Percentiles rank a stretch among this genome's conserved stretches.
phyloP scores from a whole-genome alignment of 176 grass and related monocot genomes.

The Puccinellia tenuiflora region DNA sequence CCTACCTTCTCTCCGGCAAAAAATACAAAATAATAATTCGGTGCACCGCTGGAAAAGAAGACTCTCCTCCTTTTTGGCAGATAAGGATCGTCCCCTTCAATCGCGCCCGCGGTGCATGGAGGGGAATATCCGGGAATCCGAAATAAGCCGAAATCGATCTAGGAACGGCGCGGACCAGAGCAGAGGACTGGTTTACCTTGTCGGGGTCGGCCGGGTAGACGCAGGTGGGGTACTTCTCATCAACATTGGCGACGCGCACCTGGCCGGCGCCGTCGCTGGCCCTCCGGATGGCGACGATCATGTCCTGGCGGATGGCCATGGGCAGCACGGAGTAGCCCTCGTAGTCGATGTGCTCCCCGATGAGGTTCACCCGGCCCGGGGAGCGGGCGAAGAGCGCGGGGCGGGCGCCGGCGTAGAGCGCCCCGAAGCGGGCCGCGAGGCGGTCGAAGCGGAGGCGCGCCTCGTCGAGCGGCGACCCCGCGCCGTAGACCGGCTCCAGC shows the following conservation, averaged over 20 bases:
- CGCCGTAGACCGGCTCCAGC: slow-evolving; percentile 68
- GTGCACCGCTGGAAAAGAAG: neutral
- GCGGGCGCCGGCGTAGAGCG: slow-evolving; percentile 39
- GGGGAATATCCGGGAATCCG: neutral
- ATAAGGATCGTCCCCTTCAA: neutral
- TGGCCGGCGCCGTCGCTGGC: slow-evolving; percentile 13
- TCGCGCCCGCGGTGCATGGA: neutral
- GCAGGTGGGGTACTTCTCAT: slow-evolving; percentile 75
- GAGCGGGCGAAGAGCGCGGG: slow-evolving; percentile 76
- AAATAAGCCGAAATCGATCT: neutral
- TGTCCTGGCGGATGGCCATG: slow-evolving; percentile 98
- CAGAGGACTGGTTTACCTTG: slow-evolving; percentile 37
- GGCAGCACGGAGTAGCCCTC: slow-evolving; percentile 96
- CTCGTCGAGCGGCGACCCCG: slow-evolving; percentile 66
- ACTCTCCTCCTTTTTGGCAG: neutral
- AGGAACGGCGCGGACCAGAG: neutral
- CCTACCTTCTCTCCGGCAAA: neutral
- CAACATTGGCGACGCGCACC: slow-evolving; percentile 84
- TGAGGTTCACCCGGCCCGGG: slow-evolving; percentile 93
- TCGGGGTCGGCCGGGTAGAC: slow-evolving; percentile 77
- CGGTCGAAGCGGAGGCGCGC: slow-evolving; percentile 66
- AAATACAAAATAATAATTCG: neutral
- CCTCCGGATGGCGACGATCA: slow-evolving; percentile 83
- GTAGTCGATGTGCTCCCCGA: slow-evolving; percentile 97
- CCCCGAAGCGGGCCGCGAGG: slow-evolving; percentile 65